Percentiles rank a stretch among this genome's conserved stretches.
These are phyloP conservation scores for Tricholoma saponaceum DNA, from an alignment of 768 basidiomycete species.

Conservation along the genomic window DNA sequence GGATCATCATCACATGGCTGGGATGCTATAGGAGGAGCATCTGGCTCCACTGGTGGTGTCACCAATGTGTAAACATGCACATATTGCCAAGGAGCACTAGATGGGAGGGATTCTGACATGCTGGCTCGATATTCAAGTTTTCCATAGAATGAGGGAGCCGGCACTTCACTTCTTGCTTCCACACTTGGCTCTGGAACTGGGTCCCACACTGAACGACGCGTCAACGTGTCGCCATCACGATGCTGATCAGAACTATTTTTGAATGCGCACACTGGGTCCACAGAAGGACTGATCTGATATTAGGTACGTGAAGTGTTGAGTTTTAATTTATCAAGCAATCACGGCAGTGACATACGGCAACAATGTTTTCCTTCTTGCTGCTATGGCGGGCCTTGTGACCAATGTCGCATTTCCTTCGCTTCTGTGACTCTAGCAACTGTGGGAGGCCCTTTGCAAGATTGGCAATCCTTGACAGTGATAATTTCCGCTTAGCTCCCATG, in stretches of 20 bases:
- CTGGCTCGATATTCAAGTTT: conserved; percentile 25
- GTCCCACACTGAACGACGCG: background rate
- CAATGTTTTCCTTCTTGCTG: background rate
- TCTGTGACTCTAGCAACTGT: no score
- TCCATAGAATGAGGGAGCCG: background rate
- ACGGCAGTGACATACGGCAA: background rate
- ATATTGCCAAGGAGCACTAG: conserved; percentile 18
- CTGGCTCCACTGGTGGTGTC: background rate
- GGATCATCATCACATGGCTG: background rate
- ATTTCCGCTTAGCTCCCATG: no score
- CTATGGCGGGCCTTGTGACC: background rate
- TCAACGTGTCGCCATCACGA: background rate
- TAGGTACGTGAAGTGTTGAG: background rate
- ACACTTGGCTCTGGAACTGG: background rate
- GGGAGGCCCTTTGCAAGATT: no score
- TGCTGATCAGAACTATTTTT: background rate
- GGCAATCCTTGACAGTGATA: no score
- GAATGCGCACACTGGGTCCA: background rate
- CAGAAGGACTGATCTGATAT: background rate
- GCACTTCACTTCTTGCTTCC: background rate
- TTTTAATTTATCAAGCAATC: background rate
- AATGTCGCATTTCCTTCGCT: background rate
- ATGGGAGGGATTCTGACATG: conserved; percentile 37
- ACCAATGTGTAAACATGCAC: background rate
- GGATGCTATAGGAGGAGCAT: background rate